Evolutionary conservation across 768 basidiomycete species (phyloP).

Genomic region (Termitomyces sp.): DNA sequence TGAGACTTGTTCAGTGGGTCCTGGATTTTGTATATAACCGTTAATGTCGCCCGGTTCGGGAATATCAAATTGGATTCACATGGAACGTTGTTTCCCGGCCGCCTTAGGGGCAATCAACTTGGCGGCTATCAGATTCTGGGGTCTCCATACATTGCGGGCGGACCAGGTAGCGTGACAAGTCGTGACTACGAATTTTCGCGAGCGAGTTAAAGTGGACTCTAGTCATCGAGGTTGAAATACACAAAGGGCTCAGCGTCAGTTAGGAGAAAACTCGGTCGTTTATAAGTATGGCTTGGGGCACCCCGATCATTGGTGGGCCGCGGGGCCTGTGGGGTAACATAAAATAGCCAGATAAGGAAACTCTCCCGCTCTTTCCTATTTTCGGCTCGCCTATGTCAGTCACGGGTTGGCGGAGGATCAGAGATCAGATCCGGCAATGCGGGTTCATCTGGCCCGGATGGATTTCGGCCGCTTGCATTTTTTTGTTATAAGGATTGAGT

Average conservation of each 20-base stretch:
- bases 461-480: not conserved
- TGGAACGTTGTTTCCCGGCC: not conserved
- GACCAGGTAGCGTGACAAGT: not conserved
- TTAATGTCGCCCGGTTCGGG: not conserved
- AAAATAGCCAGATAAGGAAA: not conserved
- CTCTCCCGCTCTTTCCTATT: not conserved
- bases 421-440: conserved; percentile 3
- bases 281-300: not conserved
- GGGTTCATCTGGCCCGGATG: not conserved
- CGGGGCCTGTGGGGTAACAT: not conserved
- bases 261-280: not conserved
- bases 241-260: not conserved
- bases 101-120: not conserved
- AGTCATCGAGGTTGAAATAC: not conserved
- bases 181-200: not conserved
- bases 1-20: not conserved
- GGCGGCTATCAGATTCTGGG: not conserved
- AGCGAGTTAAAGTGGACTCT: too few species aligned
- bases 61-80: not conserved
- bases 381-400: not conserved
- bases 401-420: not conserved
- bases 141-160: not conserved
- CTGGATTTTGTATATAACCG: not conserved
- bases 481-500: conserved; percentile 3
- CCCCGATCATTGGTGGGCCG: not conserved